A percentile compares a stretch with the other conserved stretches of the same genome.
Conservation (phyloP, 2,329 filamentous ascomycete genomes). For the Huntiella savannae region DNA sequence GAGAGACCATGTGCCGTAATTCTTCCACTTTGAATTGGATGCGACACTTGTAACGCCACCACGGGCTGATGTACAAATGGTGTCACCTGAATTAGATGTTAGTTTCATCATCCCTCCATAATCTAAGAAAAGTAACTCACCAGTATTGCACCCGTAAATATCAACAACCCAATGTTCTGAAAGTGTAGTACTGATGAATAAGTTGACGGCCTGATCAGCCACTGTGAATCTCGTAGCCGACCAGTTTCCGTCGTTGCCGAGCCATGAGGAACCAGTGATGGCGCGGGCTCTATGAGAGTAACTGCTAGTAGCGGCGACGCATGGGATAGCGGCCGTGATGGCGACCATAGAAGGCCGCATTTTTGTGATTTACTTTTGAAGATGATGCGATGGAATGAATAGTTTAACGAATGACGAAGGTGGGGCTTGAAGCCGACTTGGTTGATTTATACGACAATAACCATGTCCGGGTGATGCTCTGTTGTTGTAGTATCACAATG, state of each 20-base stretch:
- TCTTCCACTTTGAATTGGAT: slow-evolving; percentile 36
- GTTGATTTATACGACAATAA: too few species aligned
- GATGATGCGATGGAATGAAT: not conserved
- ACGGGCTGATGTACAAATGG: slow-evolving; percentile 34
- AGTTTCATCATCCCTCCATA: not conserved
- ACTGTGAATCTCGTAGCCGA: slow-evolving; percentile 45
- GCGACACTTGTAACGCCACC: slow-evolving; percentile 38
- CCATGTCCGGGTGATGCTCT: not conserved
- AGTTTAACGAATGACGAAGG: too few species aligned
- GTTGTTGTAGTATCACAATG: not conserved
- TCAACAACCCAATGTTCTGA: slow-evolving; percentile 55
- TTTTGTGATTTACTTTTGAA: slow-evolving; percentile 1
- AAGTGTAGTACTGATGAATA: slow-evolving; percentile 42
- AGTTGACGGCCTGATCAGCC: slow-evolving; percentile 25
- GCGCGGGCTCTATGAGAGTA: slow-evolving; percentile 3
- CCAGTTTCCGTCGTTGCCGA: slow-evolving; percentile 51
- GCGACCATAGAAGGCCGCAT: slow-evolving; percentile 4
- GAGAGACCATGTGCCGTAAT: slow-evolving; percentile 40
- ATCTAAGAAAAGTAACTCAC: slow-evolving; percentile 20
- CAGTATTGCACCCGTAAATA: slow-evolving; percentile 31
- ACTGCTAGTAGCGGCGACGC: not conserved
- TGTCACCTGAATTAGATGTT: slow-evolving; percentile 20
- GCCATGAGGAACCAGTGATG: slow-evolving; percentile 14
- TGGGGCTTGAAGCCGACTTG: too few species aligned
- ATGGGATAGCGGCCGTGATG: slow-evolving; percentile 1